These are phyloP conservation scores for Scheffersomyces lignosus DNA, from an alignment of 805 yeast genomes.

Conservation along the genomic window DNA sequence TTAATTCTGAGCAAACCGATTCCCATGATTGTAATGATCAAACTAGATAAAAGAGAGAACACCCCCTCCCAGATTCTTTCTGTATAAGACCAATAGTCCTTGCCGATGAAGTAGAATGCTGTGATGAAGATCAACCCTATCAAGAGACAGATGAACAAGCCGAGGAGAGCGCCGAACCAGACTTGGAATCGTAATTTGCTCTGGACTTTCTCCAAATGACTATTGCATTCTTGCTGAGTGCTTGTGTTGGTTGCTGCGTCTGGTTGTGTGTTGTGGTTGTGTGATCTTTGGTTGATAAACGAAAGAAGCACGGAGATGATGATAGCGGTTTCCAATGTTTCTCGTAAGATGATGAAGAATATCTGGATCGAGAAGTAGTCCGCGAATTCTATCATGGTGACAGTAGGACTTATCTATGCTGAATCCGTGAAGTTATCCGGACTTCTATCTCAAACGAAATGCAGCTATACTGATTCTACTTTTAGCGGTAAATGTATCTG, in stretches of 20 bases:
- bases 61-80: slow-evolving; percentile 90
- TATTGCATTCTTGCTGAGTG: neutral
- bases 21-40: slow-evolving; percentile 86
- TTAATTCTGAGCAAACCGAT: slow-evolving; percentile 77
- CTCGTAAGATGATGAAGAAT: slow-evolving; percentile 28
- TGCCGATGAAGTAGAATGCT: slow-evolving; percentile 73
- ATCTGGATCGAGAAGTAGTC: slow-evolving; percentile 29
- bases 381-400: slow-evolving; percentile 8
- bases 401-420: neutral
- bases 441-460: too few relatives aligned
- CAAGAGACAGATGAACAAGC: slow-evolving; percentile 65
- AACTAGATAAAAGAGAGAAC: slow-evolving; percentile 72
- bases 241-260: neutral
- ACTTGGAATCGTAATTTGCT: slow-evolving; percentile 59
- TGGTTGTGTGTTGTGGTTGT: neutral
- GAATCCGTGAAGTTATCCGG: too few relatives aligned
- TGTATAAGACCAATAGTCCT: slow-evolving; percentile 82
- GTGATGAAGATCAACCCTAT: slow-evolving; percentile 73
- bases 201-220: slow-evolving; percentile 4
- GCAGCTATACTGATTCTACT: too few relatives aligned
- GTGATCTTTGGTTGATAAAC: slow-evolving; percentile 22
- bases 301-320: slow-evolving; percentile 29
- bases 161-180: slow-evolving; percentile 77
- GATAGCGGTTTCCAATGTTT: slow-evolving; percentile 30
- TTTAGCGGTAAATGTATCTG: too few relatives aligned